Evolutionary conservation across 495 filamentous ascomycete species (phyloP), one percentile per base, ranked within the genome.

Genomic region (Penicillium mononematosum): DNA sequence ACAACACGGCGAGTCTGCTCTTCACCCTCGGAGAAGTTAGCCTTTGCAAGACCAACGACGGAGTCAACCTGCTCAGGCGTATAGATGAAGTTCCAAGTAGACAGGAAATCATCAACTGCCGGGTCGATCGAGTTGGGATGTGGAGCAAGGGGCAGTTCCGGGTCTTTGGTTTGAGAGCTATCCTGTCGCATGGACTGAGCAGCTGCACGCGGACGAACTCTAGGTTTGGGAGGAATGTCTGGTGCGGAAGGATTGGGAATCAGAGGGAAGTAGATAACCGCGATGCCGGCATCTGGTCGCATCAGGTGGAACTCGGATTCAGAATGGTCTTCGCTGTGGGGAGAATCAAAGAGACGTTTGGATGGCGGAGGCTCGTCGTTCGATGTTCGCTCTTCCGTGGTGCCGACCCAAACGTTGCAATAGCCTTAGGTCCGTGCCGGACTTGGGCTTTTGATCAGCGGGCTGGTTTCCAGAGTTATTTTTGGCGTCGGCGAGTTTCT

Each of bases 31-130:
- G 78, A 80, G 59, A 89, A 98, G 70, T 98, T 98, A 3, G 90
- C 90, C 56, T 84, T 81, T 1, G 94, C 92, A 8, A 98, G 81
- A 20, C 82, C 81, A 9, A 95, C 86, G 0, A 93, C 88, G 22
- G 82, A 79, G 51, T 96, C 92, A 45, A 97, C 80, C 65, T 97
- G 86, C 54, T 90, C 82, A 0, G 91, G 88, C 34, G 88, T 91
- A 72, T 96, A 97, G 43, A 96, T 85, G 67, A 97, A 97, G 69
- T 97, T 98, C 94, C 94, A 98, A 1, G 94, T 98, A 61, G 85
- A 89, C 71, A 97, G 82, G 76, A 92, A 98, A 48, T 92, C 89
- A 55, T 82, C 85, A 12, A 78, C 83, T 34, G 87, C 82, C 0
- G 94, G 93, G 67, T 96, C 86, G 25, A 97, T 87, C 49, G 83